A percentile compares a stretch with the other conserved stretches of the same genome.
Conservation (phyloP, 345 rosid species). For the Heritiera fomes region DNA sequence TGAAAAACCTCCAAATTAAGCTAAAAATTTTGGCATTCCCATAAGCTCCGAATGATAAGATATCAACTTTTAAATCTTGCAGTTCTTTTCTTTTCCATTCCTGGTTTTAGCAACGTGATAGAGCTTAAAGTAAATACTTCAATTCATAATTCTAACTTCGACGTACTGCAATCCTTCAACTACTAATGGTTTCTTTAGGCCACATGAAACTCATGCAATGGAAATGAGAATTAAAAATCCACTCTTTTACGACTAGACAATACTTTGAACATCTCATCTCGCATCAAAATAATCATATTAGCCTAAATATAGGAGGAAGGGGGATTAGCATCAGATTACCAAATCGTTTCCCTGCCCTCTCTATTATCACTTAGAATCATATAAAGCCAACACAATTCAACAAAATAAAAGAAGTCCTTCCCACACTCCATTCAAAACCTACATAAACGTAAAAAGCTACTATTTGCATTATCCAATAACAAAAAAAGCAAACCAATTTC, state of each 20-base stretch:
- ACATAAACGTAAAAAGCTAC: background rate
- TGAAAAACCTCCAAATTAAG: background rate
- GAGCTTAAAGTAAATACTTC: background rate
- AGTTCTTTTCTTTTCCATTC: background rate
- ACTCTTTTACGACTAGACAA: background rate
- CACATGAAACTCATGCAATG: background rate
- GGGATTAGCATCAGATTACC: background rate
- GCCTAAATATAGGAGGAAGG: background rate
- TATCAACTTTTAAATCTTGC: background rate
- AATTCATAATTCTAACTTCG: background rate
- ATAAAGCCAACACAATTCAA: conserved; percentile 1
- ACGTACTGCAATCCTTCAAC: background rate
- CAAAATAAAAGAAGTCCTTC: background rate
- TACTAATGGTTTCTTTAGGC: background rate
- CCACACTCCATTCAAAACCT: background rate
- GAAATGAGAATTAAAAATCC: background rate
- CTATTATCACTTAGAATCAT: background rate
- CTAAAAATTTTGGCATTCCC: background rate
- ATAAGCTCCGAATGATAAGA: background rate
- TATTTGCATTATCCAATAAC: background rate
- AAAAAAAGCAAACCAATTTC: background rate
- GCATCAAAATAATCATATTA: background rate
- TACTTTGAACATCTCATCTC: background rate
- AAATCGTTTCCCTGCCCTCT: background rate
- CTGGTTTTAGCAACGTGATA: background rate